Evolutionary conservation across 768 basidiomycete species (phyloP).

Genomic region (Hortiboletus flavorubellus): DNA sequence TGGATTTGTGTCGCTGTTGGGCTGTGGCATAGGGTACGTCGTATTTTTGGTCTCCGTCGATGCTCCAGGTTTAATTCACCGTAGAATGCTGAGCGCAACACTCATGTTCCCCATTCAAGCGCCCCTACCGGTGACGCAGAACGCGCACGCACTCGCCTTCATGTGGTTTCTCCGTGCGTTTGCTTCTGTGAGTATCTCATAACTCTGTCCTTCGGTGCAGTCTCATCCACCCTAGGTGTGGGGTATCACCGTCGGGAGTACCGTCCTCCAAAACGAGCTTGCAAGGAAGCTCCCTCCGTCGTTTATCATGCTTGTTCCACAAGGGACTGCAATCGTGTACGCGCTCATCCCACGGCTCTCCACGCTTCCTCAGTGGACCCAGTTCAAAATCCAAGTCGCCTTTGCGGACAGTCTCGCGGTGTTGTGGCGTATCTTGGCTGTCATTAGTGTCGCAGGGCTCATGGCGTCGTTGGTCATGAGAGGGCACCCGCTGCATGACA

Average conservation of each 20-base stretch:
- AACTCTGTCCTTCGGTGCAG: not conserved
- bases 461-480: conserved; percentile 8
- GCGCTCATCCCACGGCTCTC: conserved; percentile 43
- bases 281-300: conserved; percentile 36
- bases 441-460: conserved; percentile 22
- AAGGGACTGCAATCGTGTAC: conserved; percentile 42
- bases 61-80: not conserved
- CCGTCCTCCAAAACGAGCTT: conserved; percentile 51
- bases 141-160: not conserved
- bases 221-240: conserved; percentile 34
- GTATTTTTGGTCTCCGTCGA: not conserved
- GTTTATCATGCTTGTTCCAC: conserved; percentile 35
- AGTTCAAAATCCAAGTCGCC: conserved; percentile 36
- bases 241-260: conserved; percentile 48
- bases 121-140: not conserved
- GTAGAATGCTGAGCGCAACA: conserved; percentile 1
- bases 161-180: conserved; percentile 8
- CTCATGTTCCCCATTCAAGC: conserved; percentile 36
- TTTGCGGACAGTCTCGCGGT: conserved; percentile 38
- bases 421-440: conserved; percentile 43
- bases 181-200: conserved; percentile 27
- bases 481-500: not conserved
- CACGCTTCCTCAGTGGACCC: conserved; percentile 32
- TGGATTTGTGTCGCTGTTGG: conserved; percentile 1
- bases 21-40: not conserved